These are phyloP conservation scores for Candida pini DNA, from an alignment of 805 yeast genomes.

Conservation along the genomic window DNA sequence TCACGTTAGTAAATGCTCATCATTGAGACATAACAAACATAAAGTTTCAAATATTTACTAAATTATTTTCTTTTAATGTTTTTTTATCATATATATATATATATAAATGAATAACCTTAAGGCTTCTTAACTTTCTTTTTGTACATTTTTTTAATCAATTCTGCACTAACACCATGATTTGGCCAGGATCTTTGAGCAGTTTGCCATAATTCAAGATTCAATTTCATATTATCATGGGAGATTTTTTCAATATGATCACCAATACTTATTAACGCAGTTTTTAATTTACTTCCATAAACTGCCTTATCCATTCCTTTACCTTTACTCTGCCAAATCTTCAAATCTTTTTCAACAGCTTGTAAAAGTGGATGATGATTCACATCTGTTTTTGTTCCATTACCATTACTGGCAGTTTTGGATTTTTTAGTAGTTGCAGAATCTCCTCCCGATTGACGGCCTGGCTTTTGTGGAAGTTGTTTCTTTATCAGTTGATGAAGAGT, in stretches of 20 bases:
- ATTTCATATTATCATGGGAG: constrained; percentile 11
- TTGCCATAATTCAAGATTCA: constrained; percentile 26
- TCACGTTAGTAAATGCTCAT: constrained; percentile 1
- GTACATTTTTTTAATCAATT: constrained; percentile 27
- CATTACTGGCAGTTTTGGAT: constrained; percentile 1
- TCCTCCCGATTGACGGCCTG: constrained; percentile 2
- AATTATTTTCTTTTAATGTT: too few relatives aligned
- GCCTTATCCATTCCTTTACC: constrained; percentile 29
- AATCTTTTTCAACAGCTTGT: constrained; percentile 23
- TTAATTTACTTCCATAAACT: constrained; percentile 26
- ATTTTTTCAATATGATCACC: constrained; percentile 27
- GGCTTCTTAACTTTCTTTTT: constrained; percentile 21
- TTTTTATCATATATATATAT: too few relatives aligned
- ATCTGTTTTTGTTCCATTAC: too few relatives aligned
- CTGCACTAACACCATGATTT: constrained; percentile 26
- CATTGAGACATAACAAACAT: too few relatives aligned
- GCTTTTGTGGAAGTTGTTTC: constrained; percentile 11
- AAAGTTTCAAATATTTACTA: too few relatives aligned
- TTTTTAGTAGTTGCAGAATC: constrained; percentile 1
- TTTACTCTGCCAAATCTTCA: constrained; percentile 26
- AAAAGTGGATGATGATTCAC: constrained; percentile 19
- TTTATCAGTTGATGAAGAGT: constrained; percentile 18
- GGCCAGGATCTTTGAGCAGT: constrained; percentile 31
- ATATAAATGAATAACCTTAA: not conserved
- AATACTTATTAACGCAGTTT: constrained; percentile 24